Base-by-base conservation (phyloP, 352 stramenopile genomes). In the Globisporangium heterothallicum region DNA sequence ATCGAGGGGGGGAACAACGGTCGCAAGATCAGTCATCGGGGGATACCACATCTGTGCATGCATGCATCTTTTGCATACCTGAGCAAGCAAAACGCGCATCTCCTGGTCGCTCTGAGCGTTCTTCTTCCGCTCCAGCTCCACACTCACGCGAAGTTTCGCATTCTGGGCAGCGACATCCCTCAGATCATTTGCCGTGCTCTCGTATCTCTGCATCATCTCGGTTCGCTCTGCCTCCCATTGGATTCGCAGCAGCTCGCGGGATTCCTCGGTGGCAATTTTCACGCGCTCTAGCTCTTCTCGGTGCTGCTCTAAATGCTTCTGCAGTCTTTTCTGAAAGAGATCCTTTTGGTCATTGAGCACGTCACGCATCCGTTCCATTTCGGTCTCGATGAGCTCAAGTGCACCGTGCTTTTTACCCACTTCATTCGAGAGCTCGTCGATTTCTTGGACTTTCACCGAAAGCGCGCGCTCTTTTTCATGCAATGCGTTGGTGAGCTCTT, bases 301-400 rank as follows among this genome's bases (percentile, higher is more conserved):
- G 6, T 85, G 67, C 29, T 66, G 60, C 24, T 87, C 74, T 5
- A 80, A 21, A 41, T 79, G 66, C 8, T 71, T 70, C 18, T 78
- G 59, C 12, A 87, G 53, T 10, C 68, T 59, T 18, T 68, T 81
- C 38, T 84, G 63, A 40, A 85, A 84, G 3, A 84, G 25, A 0
- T 54, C 59, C 50, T 85, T 76, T 35, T 89, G 78, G 12, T 86
- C 74, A 41, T 67, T 60, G 1, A 87, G 64, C 14, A 61, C 61
- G 0, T 53, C 61, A 13, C 74, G 72, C 72, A 89, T 74, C 0
- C 69, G 66, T 24, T 84, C 72, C 76, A 89, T 86, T 38, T 89
- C 78, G 9, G 70, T 71, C 32, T 87, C 78, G 6, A 89, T 72
- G 21, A 87, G 70, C 38, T 86, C 76, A 10, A 89, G 56, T 5